Base-by-base conservation (phyloP, 2,329 filamentous ascomycete genomes). In the Neonectria neomacrospora region DNA sequence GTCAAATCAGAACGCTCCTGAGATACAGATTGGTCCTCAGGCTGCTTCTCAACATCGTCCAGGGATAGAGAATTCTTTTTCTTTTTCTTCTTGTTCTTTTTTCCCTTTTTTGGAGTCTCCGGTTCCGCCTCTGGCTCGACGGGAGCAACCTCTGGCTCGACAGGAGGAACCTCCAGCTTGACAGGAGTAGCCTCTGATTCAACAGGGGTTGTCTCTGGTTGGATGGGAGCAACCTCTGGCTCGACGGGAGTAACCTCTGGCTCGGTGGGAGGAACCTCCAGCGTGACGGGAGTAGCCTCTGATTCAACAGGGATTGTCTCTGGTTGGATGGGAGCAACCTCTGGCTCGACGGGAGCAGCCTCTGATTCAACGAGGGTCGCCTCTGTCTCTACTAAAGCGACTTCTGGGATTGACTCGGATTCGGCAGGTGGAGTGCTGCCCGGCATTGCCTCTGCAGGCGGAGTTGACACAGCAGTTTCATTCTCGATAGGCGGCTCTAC, bases 31-130 rank as follows among this genome's bases (percentile, higher is more conserved):
- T 68, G 69, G 12, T 45, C 55, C 41, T 71, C 68, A 3, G 41
- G 52, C 16, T 62, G 65, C 34, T 66, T 57, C 52, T 69, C 70
- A 14, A 39, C 47, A 34, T 68, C 64, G 16, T 70, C 67, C 22
- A 59, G 41, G 30, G 62, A 44, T 22, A 64, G 41, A 16, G 58
- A 45, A 26, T 58, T 64, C 61, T 72, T 73, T 61, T 74, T 68
- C 58, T 74, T 74, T 3, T 71, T 82, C 76, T 78, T 82, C 18
- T 78, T 78, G 61, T 80, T 79, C 68, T 73, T 81, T 69, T 72
- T 81, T 58, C 61, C 69, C 66, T 67, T 71, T 54, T 71, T 74
- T 3, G 54, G 28, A 30, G 54, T 58, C 3, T 63, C 58, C 6
- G 18, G 5, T 28, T 67, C 64, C 10, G 32, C 52, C 20, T 61